These are phyloP conservation scores for Epicoccum sorghinum DNA, from an alignment of 2,329 filamentous ascomycete species.

Conservation along the genomic window DNA sequence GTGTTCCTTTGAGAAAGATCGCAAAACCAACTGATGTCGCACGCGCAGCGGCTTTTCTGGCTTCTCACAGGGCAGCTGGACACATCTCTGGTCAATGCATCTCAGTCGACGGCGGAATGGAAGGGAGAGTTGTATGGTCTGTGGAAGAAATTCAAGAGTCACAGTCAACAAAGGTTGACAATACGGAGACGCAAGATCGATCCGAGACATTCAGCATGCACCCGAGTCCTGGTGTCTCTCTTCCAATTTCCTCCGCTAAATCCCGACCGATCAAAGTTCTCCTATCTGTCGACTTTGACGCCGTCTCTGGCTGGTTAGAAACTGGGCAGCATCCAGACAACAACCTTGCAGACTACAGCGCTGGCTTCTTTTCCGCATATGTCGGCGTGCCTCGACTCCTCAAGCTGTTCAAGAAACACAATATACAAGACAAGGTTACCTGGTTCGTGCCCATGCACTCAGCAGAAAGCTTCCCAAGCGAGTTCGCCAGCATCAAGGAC, in stretches of 20 bases:
- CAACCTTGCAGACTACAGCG: constrained; percentile 61
- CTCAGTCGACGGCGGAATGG: constrained; percentile 59
- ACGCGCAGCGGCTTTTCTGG: constrained; percentile 56
- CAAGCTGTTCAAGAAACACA: constrained; percentile 59
- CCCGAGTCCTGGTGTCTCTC: too few relatives aligned
- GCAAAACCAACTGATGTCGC: constrained; percentile 58
- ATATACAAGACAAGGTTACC: constrained; percentile 59
- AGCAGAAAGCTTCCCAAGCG: constrained; percentile 61
- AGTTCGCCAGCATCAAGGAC: constrained; percentile 58
- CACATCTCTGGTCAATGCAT: constrained; percentile 62
- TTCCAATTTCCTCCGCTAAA: not conserved
- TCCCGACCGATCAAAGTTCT: constrained; percentile 47
- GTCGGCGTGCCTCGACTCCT: constrained; percentile 64
- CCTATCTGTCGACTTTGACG: constrained; percentile 61
- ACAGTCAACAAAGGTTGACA: not conserved
- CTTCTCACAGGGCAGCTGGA: constrained; percentile 58
- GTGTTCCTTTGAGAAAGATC: constrained; percentile 54
- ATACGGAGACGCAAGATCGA: too few relatives aligned
- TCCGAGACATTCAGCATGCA: too few relatives aligned
- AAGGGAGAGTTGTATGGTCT: constrained; percentile 57
- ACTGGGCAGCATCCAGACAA: constrained; percentile 61
- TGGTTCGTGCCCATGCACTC: constrained; percentile 68
- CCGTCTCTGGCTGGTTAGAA: constrained; percentile 65
- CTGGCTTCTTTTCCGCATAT: constrained; percentile 62
- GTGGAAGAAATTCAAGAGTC: constrained; percentile 47